phyloP scores from a whole-genome alignment of 768 basidiomycete genomes.

The Suillus tomentosus region DNA sequence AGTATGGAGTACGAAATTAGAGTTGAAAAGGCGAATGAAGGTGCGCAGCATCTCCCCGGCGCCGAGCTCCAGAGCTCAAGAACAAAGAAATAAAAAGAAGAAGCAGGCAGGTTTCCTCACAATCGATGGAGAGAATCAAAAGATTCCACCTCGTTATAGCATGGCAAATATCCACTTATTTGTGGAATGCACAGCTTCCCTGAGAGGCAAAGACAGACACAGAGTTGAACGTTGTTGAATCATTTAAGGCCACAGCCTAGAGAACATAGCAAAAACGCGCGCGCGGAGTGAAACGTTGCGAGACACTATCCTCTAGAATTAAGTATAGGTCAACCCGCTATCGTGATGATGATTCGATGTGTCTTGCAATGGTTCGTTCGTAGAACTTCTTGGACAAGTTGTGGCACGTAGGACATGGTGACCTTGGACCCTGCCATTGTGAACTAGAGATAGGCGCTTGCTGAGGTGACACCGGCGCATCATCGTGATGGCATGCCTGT shows the following conservation, averaged over 20 bases:
- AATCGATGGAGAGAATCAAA: not conserved
- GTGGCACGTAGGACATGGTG: not conserved
- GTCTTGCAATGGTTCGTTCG: not conserved
- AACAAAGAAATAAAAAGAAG: not conserved
- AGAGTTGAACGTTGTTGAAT: not conserved
- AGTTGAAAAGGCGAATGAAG: constrained; percentile 9
- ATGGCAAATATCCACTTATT: not conserved
- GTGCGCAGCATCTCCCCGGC: constrained; percentile 19
- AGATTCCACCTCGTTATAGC: not conserved
- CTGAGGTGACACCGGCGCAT: not conserved
- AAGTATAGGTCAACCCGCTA: constrained; percentile 9
- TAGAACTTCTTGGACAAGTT: not conserved
- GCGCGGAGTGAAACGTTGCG: not conserved
- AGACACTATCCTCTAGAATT: not conserved
- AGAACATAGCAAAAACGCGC: not conserved
- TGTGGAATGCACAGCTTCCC: constrained; percentile 11
- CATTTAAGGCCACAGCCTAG: not conserved
- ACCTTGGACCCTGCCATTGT: not conserved
- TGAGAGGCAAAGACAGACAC: not conserved
- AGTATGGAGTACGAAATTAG: not conserved
- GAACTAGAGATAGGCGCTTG: not conserved
- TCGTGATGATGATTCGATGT: not conserved
- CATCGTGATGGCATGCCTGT: not conserved
- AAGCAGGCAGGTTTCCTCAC: not conserved
- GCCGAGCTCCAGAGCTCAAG: constrained; percentile 17